Evolutionary conservation across 78 protist species (phyloP).

Genomic region (Emiliania huxleyi): DNA sequence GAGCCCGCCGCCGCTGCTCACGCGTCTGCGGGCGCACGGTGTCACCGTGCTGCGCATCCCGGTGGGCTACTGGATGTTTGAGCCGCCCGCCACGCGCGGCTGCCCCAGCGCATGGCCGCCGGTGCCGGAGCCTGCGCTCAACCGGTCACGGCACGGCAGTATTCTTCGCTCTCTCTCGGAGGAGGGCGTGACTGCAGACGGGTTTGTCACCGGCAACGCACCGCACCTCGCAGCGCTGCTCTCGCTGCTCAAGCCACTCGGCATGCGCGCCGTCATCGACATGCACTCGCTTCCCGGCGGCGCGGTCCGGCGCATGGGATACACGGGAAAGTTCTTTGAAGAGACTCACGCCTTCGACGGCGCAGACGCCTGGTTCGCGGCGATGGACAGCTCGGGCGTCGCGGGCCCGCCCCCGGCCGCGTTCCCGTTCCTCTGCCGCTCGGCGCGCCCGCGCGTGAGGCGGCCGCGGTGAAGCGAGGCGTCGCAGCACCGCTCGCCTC

Average conservation of each 20-base stretch:
- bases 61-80: background rate
- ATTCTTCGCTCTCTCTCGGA: background rate
- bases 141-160: no score
- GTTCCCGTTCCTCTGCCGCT: no score
- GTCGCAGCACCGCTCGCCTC: background rate
- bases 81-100: background rate
- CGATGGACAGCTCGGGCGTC: background rate
- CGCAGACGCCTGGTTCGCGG: background rate
- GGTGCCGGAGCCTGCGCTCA: no score
- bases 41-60: background rate
- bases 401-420: no score
- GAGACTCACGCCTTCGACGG: background rate
- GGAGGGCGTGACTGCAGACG: background rate
- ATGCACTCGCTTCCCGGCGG: constrained; percentile 10
- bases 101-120: background rate
- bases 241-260: background rate
- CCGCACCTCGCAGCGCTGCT: background rate
- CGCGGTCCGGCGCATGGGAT: background rate
- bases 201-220: background rate
- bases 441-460: no score
- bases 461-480: background rate
- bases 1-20: background rate
- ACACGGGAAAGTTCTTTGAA: background rate
- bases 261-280: background rate
- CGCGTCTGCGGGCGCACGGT: background rate